phyloP scores from a whole-genome alignment of 2,329 filamentous ascomycete species.

The Zymoseptoria pseudotritici region DNA sequence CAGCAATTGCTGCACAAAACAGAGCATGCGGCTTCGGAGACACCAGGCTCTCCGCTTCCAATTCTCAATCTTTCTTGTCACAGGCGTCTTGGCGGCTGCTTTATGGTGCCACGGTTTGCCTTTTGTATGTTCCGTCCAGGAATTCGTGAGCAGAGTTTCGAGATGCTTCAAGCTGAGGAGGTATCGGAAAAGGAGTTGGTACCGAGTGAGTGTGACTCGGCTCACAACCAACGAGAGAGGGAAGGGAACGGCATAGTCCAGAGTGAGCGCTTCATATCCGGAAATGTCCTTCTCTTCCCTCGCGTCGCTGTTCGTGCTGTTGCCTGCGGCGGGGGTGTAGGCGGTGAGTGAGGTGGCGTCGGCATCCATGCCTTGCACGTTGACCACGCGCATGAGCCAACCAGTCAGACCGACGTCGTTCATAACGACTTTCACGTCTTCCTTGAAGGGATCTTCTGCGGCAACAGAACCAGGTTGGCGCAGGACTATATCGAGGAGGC shows the following conservation, averaged over 20 bases:
- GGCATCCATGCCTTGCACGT: slow-evolving; percentile 84
- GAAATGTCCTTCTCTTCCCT: slow-evolving; percentile 80
- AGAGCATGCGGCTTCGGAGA: slow-evolving; percentile 83
- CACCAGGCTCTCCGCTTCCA: slow-evolving; percentile 95
- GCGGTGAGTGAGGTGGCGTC: slow-evolving; percentile 47
- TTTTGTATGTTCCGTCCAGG: slow-evolving; percentile 86
- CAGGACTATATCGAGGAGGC: slow-evolving; percentile 86
- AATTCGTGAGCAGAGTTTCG: slow-evolving; percentile 75
- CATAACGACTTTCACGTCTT: slow-evolving; percentile 96
- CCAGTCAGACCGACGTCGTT: slow-evolving; percentile 90
- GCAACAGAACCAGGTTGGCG: slow-evolving; percentile 95
- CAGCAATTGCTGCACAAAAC: slow-evolving; percentile 91
- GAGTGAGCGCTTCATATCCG: slow-evolving; percentile 85
- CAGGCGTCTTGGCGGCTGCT: slow-evolving; percentile 48
- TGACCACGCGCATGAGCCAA: slow-evolving; percentile 91
- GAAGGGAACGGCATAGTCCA: slow-evolving; percentile 92
- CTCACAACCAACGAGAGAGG: slow-evolving; percentile 92
- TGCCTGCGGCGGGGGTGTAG: slow-evolving; percentile 60
- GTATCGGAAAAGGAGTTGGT: slow-evolving; percentile 93
- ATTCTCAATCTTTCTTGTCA: slow-evolving; percentile 60
- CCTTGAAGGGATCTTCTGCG: slow-evolving; percentile 91
- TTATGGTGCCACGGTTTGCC: slow-evolving; percentile 70
- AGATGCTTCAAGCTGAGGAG: slow-evolving; percentile 82
- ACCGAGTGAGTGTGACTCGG: slow-evolving; percentile 91
- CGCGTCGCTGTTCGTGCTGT: slow-evolving; percentile 35